These are phyloP conservation scores for Colletotrichum theobromicola DNA, from an alignment of 2,329 filamentous ascomycete genomes.

Conservation along the genomic window DNA sequence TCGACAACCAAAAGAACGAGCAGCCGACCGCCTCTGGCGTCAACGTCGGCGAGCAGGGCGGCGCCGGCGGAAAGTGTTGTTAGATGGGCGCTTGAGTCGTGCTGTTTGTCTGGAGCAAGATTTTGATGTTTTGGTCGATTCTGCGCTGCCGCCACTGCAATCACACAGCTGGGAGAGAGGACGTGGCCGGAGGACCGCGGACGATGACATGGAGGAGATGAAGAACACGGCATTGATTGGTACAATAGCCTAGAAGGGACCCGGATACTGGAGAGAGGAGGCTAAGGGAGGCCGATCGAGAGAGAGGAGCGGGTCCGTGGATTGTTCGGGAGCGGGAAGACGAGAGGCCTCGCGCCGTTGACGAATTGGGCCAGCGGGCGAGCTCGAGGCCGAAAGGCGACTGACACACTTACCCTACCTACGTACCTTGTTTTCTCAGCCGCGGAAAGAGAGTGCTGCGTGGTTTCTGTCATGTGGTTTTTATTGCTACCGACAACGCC, in stretches of 20 bases:
- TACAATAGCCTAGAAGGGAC: neutral
- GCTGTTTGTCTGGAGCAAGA: neutral
- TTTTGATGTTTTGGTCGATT: slow-evolving; percentile 4
- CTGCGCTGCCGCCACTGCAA: slow-evolving; percentile 3
- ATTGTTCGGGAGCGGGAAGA: neutral
- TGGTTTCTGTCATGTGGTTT: slow-evolving; percentile 8
- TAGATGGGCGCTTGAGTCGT: slow-evolving; percentile 45
- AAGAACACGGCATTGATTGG: neutral
- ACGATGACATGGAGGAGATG: neutral
- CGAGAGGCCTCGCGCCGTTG: neutral
- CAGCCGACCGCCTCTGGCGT: slow-evolving; percentile 63
- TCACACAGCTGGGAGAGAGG: neutral
- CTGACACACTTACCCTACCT: neutral
- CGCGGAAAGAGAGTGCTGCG: slow-evolving; percentile 5
- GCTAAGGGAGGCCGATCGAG: neutral
- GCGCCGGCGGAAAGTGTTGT: slow-evolving; percentile 76
- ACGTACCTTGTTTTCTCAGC: neutral
- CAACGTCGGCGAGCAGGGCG: slow-evolving; percentile 70
- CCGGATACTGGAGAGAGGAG: neutral
- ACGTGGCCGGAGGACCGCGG: neutral
- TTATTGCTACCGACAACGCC: slow-evolving; percentile 13
- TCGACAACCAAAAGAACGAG: slow-evolving; percentile 86
- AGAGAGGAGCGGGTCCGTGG: neutral
- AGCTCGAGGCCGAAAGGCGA: neutral
- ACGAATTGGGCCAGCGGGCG: neutral